Conservation (phyloP, 495 filamentous ascomycete species). For the Eremomyces bilateralis region DNA sequence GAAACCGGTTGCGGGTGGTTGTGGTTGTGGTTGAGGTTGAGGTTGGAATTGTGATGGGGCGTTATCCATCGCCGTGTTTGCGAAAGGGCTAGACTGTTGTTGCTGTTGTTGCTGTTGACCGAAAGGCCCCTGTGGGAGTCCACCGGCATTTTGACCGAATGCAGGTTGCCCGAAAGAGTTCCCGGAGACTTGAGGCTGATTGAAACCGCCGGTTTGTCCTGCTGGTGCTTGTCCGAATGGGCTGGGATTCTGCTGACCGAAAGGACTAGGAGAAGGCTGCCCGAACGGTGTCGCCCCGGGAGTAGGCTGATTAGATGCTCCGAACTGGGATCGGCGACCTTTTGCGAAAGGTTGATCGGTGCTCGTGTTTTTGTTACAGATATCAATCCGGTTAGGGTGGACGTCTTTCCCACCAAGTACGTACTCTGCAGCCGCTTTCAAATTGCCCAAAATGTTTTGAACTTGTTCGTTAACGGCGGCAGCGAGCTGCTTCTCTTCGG, state of each 20-base stretch:
- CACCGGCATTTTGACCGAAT: neutral
- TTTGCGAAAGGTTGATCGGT: constrained; percentile 10
- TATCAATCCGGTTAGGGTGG: constrained; percentile 65
- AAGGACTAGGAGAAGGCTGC: constrained; percentile 5
- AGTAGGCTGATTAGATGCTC: constrained; percentile 10
- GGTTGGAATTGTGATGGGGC: no score
- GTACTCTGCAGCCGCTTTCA: constrained; percentile 52
- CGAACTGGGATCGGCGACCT: constrained; percentile 1
- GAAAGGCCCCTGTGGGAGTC: neutral
- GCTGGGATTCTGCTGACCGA: neutral
- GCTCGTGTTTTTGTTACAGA: constrained; percentile 17
- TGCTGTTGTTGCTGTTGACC: neutral
- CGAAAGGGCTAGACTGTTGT: no score
- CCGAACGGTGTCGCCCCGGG: constrained; percentile 8
- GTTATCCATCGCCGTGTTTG: no score
- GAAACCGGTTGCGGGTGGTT: no score
- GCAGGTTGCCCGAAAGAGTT: neutral
- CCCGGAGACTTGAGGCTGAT: neutral
- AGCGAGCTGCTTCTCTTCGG: no score
- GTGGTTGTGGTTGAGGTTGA: no score
- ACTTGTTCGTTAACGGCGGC: constrained; percentile 48
- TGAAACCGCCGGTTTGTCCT: no score
- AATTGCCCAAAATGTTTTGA: constrained; percentile 37
- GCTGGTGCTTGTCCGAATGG: constrained; percentile 4
- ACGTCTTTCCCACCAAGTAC: constrained; percentile 42